Evolutionary conservation across 2,329 filamentous ascomycete species (phyloP).

Genomic region (Colletotrichum sp.): DNA sequence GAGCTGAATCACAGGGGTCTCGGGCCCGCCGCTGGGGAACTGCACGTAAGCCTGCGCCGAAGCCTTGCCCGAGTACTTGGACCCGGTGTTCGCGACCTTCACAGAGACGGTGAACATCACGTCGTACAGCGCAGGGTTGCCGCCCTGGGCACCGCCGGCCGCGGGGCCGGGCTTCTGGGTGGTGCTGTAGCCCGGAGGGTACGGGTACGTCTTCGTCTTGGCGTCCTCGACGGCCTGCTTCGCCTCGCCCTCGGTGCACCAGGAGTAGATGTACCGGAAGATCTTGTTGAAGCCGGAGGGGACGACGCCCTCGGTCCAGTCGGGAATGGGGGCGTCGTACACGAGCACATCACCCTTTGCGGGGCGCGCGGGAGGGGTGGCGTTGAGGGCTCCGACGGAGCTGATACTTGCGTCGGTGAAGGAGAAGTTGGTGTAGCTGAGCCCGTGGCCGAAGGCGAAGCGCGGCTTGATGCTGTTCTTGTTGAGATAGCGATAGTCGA

Average conservation of each 20-base stretch:
- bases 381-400: constrained; percentile 47
- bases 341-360: constrained; percentile 45
- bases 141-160: constrained; percentile 73
- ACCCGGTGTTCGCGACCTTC: constrained; percentile 60
- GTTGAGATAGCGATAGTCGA: constrained; percentile 92
- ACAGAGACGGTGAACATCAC: constrained; percentile 47
- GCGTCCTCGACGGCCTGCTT: constrained; percentile 42
- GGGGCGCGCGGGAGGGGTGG: constrained; percentile 37
- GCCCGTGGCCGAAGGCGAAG: constrained; percentile 86
- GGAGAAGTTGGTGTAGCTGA: constrained; percentile 80
- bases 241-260: constrained; percentile 52
- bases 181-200: constrained; percentile 70
- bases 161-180: constrained; percentile 47
- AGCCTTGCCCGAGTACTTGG: constrained; percentile 44
- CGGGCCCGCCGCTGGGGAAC: constrained; percentile 46
- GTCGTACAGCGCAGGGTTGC: constrained; percentile 71
- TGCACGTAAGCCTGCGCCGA: constrained; percentile 53
- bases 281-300: constrained; percentile 65
- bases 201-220: constrained; percentile 54
- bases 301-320: constrained; percentile 59
- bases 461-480: constrained; percentile 75
- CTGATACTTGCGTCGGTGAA: constrained; percentile 58
- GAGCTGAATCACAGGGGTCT: constrained; percentile 73
- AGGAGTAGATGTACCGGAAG: constrained; percentile 74
- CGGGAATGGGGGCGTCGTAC: constrained; percentile 57